Conservation (phyloP, 352 stramenopile species). For the Phytophthora cryptogea region DNA sequence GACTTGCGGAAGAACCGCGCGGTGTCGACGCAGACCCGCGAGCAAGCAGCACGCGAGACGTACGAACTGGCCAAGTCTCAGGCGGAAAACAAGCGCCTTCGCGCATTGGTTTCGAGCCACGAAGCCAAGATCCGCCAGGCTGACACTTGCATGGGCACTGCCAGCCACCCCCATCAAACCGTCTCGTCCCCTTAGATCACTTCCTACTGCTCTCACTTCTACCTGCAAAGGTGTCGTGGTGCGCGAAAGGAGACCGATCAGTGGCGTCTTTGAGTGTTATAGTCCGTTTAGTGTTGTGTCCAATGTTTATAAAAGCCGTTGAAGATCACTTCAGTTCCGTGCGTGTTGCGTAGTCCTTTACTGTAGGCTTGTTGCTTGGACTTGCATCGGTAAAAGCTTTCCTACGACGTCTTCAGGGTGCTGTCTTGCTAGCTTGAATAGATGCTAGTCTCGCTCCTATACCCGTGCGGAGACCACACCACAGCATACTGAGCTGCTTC, state of each 20-base stretch:
- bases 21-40: slow-evolving; percentile 14
- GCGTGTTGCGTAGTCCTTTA: background rate
- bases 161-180: slow-evolving; percentile 13
- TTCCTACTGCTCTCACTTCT: background rate
- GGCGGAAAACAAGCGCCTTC: slow-evolving; percentile 52
- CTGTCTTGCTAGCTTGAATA: slow-evolving; percentile 18
- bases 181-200: slow-evolving; percentile 10
- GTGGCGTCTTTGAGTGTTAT: slow-evolving; percentile 23
- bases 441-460: slow-evolving; percentile 29
- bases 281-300: slow-evolving; percentile 25
- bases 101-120: slow-evolving; percentile 39
- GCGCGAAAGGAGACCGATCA: background rate
- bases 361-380: background rate
- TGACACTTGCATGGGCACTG: slow-evolving; percentile 33
- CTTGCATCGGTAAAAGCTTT: background rate
- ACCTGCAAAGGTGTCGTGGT: background rate
- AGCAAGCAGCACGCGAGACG: slow-evolving; percentile 33
- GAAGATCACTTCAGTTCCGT: slow-evolving; percentile 11
- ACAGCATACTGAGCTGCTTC: slow-evolving; percentile 37
- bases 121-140: slow-evolving; percentile 49
- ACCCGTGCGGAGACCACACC: slow-evolving; percentile 34
- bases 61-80: slow-evolving; percentile 34
- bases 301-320: slow-evolving; percentile 30
- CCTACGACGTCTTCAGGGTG: background rate
- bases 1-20: slow-evolving; percentile 29